Evolutionary conservation across 2,329 filamentous ascomycete species (phyloP).

Genomic region (Diaporthe sp.): DNA sequence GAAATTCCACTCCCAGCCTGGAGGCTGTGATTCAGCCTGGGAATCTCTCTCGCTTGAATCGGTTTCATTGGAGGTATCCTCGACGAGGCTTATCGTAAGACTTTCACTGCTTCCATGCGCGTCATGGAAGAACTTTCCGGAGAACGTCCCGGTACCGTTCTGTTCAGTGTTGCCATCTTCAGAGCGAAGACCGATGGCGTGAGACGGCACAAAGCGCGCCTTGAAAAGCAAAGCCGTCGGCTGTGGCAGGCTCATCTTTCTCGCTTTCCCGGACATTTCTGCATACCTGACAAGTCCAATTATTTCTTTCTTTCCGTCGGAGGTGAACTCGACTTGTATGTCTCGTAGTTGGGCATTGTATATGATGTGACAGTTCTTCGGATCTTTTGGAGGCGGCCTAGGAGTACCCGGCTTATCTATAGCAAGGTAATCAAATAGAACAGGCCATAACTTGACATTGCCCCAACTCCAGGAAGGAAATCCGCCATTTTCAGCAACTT

Average conservation of each 20-base stretch:
- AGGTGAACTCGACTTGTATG: not conserved
- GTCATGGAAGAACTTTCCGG: not conserved
- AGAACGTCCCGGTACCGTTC: not conserved
- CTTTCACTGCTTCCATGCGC: not conserved
- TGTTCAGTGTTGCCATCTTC: not conserved
- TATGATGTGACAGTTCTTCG: not conserved
- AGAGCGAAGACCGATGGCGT: not conserved
- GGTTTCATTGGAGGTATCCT: not conserved
- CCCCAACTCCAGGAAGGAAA: constrained; percentile 1
- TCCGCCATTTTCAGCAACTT: not conserved
- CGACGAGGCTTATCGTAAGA: not conserved
- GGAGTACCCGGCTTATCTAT: accelerated
- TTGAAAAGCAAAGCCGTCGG: not conserved
- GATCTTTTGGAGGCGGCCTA: not conserved
- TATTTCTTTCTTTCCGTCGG: not conserved
- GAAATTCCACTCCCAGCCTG: not conserved
- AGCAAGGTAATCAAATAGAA: not conserved
- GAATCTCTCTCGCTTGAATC: not conserved
- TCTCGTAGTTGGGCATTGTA: not conserved
- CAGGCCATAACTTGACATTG: not conserved
- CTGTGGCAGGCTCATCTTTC: not conserved
- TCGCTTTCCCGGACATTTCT: not conserved
- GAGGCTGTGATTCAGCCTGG: not conserved
- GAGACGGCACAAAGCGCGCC: not conserved
- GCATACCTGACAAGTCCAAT: not conserved